Percentiles rank a stretch among this genome's conserved stretches.
phyloP scores from a whole-genome alignment of 768 basidiomycete genomes.

The Auricularia sp. region DNA sequence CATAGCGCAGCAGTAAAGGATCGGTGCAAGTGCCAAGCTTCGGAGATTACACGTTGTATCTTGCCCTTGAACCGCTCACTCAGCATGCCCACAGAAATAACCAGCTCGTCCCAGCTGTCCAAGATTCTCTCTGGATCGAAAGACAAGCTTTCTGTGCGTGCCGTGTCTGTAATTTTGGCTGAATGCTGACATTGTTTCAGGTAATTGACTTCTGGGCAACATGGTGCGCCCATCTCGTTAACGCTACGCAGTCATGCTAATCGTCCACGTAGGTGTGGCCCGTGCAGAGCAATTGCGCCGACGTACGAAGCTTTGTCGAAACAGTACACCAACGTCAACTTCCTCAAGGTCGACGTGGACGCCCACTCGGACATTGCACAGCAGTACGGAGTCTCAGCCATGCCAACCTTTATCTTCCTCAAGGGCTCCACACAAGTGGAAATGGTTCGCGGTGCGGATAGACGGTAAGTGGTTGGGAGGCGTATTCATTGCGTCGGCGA shows the following conservation, averaged over 20 bases:
- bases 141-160: slow-evolving; percentile 52
- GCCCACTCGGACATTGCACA: slow-evolving; percentile 56
- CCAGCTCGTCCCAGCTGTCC: background rate
- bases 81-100: background rate
- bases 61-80: background rate
- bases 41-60: background rate
- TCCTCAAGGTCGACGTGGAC: slow-evolving; percentile 78
- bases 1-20: too few species aligned
- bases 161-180: background rate
- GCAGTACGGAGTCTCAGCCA: slow-evolving; percentile 33
- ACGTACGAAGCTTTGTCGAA: slow-evolving; percentile 59
- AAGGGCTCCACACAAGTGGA: slow-evolving; percentile 58
- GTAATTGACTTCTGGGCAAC: slow-evolving; percentile 83
- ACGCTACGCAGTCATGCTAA: too few species aligned
- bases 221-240: slow-evolving; percentile 35
- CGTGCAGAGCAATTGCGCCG: slow-evolving; percentile 77
- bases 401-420: slow-evolving; percentile 80
- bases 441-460: slow-evolving; percentile 63
- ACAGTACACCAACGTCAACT: slow-evolving; percentile 60
- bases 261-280: slow-evolving; percentile 55
- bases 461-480: slow-evolving; percentile 31
- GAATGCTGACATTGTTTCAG: slow-evolving; percentile 23
- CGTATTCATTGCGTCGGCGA: background rate
- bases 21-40: too few species aligned
- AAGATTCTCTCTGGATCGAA: background rate